Evolutionary conservation across 108 stramenopile species (phyloP), one percentile per base, ranked within the genome.

Genomic region (Skeletonema tropicum): DNA sequence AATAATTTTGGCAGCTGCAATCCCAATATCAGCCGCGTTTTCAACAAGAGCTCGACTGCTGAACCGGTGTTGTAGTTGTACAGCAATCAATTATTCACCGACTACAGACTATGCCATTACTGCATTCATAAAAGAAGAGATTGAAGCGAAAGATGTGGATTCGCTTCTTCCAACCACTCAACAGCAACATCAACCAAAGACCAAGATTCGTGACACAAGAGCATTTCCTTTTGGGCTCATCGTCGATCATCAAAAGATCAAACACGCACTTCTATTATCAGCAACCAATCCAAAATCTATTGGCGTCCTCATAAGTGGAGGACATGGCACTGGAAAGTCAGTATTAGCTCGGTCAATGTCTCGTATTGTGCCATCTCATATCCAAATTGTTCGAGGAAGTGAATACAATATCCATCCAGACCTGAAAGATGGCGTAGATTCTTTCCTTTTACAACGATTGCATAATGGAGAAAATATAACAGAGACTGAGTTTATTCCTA

Each of bases 201-300:
- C 17, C 13, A 60, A 39, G 48, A 73, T 57, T 33, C 66, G 38
- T 29, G 74, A 75, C 17, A 26, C 74, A 33, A 70, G 85, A 31
- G 70, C 85, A n/a, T 90, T 85, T 75, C 92, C 92, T 21, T 77
- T 92, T 64, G 64, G 66, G 38, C 82, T 89, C 81, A 86, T 93
- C 33, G 76, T 93, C 17, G 87, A 87, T 25, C 85, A 93, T 49
- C 76, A 89, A 57, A 73, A 75, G 41, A 88, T 93, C 61, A 93
- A 93, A 75, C 70, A 75, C 14, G 81, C 92, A 9, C 80, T 89
- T 3, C 74, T 89, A 10, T 71, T 89, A 36, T 70, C 89, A 11
- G 89, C 89, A 17, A 71, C 87, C 7, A 89, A 92, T 57, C 87
- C 88, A 15, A 57, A 70, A 31, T 85, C 90, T 60, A 85, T 87